phyloP scores from a whole-genome alignment of 306 rosid species.

The Citrullus colocynthis region DNA sequence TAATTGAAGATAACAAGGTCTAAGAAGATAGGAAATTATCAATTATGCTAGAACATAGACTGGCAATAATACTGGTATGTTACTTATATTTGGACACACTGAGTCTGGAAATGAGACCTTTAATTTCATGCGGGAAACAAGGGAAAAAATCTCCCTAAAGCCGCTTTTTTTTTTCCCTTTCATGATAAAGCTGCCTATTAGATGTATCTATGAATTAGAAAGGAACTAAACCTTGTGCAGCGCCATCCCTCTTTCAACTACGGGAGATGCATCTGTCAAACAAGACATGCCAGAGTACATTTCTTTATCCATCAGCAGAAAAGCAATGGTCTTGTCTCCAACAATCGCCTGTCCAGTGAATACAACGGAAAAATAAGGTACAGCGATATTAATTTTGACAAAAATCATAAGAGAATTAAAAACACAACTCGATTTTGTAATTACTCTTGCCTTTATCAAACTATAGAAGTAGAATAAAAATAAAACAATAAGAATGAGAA shows the following conservation, averaged over 20 bases:
- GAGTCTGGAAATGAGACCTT: neutral
- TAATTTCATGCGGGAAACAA: neutral
- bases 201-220: conserved; percentile 6
- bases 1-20: neutral
- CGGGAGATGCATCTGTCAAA: conserved; percentile 57
- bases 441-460: neutral
- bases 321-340: conserved; percentile 86
- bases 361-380: neutral
- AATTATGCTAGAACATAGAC: neutral
- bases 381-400: neutral
- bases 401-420: neutral
- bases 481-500: neutral
- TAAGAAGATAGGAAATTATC: neutral
- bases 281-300: conserved; percentile 96
- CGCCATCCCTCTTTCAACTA: conserved; percentile 78
- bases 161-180: too few relatives aligned
- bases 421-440: neutral
- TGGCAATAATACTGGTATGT: neutral
- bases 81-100: neutral
- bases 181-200: neutral
- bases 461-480: conserved; percentile 3
- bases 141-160: too few relatives aligned
- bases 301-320: conserved; percentile 72
- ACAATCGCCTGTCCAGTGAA: conserved; percentile 57
- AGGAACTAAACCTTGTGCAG: conserved; percentile 68